Evolutionary conservation across 495 filamentous ascomycete species (phyloP), one percentile per base, ranked within the genome.

Genomic region (Cenococcum geophilum): DNA sequence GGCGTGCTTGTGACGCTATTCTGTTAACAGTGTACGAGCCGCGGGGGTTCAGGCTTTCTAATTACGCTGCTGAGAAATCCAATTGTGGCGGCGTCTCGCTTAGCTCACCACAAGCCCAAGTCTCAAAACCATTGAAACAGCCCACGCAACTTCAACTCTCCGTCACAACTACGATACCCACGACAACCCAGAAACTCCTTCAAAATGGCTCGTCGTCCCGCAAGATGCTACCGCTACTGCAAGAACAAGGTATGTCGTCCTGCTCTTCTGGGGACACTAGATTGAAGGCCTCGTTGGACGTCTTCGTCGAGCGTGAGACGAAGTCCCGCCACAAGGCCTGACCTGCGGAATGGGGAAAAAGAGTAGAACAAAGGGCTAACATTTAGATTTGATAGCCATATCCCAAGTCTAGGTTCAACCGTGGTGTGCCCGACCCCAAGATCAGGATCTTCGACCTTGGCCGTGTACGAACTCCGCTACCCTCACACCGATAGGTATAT

Each of bases 151-250:
- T 22, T 48, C 45, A 48, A 18, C 21, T 48, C 45, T 9, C 27
- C 27, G 22, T n/a, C 27, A 53, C 49, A 14, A 48, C 49, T 23
- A 53, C 12, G 27, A 53, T 23, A 53, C 49, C 40, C 40, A 45
- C 18, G 18, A 45, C 40, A 14, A 18, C 40, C 40, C 12, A 45
- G 40, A 45, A 45, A 45, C 4, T 45, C 80, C 79, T 78, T 86
- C 85, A 89, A 85, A 79, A 98, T 98, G 93, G 93, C 93, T 74
- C 89, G 93, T 76, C 89, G 93, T 83, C 93, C 93, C 71, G 93
- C 93, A 70, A 85, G 95, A 81, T 98, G 93, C 81, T 98, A 98
- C 86, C 91, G 93, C 78, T 98, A 98, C 86, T 98, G 93, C 90
- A 97, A 97, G 90, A 97, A 97, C 87, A 96, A 96, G 92, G 78